Evolutionary conservation across 2,329 filamentous ascomycete species (phyloP).

Genomic region (Monilinia fructigena): DNA sequence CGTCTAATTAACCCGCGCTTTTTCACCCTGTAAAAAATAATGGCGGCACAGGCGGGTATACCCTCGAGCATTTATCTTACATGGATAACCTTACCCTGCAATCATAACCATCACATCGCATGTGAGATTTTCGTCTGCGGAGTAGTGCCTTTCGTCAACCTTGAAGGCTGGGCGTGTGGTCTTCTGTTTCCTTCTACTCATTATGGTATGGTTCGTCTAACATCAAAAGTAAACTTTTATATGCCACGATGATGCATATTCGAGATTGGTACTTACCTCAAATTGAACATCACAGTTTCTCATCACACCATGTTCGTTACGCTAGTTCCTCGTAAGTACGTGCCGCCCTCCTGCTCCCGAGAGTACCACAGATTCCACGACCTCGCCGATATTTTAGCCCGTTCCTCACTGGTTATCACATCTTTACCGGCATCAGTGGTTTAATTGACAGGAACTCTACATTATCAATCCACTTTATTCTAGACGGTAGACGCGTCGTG

Average conservation of each 20-base stretch:
- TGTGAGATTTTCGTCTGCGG: background rate
- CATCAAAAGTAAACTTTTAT: background rate
- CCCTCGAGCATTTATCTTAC: background rate
- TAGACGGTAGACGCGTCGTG: conserved; percentile 14
- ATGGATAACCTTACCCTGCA: conserved; percentile 18
- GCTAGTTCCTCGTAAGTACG: conserved; percentile 8
- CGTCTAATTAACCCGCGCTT: conserved; percentile 23
- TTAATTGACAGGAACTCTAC: background rate
- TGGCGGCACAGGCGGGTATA: conserved; percentile 19
- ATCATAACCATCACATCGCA: conserved; percentile 5
- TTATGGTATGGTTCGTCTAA: background rate
- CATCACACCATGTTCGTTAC: conserved; percentile 1
- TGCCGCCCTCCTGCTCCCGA: conserved; percentile 10
- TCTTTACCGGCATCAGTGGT: background rate
- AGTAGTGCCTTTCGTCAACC: too few species aligned
- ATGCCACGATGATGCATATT: conserved; percentile 20
- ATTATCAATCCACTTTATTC: background rate
- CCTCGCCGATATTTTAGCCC: background rate
- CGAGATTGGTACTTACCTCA: conserved; percentile 9
- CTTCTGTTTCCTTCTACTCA: background rate
- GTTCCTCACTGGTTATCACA: background rate
- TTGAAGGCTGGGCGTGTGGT: background rate
- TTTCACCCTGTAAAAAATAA: background rate
- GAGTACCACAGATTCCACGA: conserved; percentile 3
- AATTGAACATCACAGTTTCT: background rate